Conservation (phyloP, 2,329 filamentous ascomycete species). For the Calonectria leucothoes region DNA sequence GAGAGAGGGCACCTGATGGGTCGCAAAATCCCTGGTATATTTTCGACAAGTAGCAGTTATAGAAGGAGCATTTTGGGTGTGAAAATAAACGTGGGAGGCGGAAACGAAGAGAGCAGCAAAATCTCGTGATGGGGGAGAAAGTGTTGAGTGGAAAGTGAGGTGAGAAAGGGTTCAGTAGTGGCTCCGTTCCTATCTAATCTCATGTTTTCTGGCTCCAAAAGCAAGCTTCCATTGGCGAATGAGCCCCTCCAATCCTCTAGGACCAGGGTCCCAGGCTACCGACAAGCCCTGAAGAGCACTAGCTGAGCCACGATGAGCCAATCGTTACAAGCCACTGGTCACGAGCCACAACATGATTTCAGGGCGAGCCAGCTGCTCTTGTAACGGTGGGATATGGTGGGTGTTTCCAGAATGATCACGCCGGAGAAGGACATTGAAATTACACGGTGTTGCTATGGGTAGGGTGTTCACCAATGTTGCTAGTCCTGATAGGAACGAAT, state of each 20-base stretch:
- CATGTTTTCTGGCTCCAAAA: constrained; percentile 30
- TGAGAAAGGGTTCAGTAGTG: constrained; percentile 18
- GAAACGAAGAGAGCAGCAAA: not conserved
- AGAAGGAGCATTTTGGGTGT: constrained; percentile 19
- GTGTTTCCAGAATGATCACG: not conserved
- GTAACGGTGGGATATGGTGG: not conserved
- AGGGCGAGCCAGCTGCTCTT: not conserved
- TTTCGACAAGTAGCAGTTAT: not conserved
- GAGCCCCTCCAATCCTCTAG: constrained; percentile 38
- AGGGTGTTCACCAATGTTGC: not conserved
- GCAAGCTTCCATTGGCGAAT: constrained; percentile 12
- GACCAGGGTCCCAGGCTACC: constrained; percentile 5
- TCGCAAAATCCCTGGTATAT: constrained; percentile 1
- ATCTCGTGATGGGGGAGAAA: constrained; percentile 22
- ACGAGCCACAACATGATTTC: not conserved
- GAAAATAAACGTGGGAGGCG: not conserved
- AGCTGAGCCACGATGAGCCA: constrained; percentile 3
- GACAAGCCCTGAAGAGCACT: not conserved
- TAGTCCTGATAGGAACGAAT: not conserved
- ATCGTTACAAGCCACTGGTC: not conserved
- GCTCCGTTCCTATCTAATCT: constrained; percentile 41
- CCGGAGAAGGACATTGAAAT: not conserved
- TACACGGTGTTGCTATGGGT: not conserved
- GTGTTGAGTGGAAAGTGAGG: constrained; percentile 21
- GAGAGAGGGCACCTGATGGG: not conserved